Base-by-base conservation (phyloP, 2,329 filamentous ascomycete genomes). In the Talaromyces sp. region DNA sequence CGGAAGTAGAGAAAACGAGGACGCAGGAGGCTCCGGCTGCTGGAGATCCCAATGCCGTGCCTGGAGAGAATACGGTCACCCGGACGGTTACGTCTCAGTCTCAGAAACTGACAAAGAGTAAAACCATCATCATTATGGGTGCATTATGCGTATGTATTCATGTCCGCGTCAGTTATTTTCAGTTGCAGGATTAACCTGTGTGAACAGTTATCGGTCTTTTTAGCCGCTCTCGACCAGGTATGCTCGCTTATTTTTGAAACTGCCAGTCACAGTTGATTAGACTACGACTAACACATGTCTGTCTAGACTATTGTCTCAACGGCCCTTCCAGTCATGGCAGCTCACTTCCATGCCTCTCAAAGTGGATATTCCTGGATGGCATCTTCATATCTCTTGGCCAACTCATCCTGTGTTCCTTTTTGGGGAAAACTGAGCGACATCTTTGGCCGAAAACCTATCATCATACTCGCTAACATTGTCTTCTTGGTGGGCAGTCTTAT, bases 381-480 rank as follows among this genome's bases (percentile, higher is more conserved):
- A 17, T 77, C 75, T 15, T 73, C 76, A 9, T 78, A 76, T 63
- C 67, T 79, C 15, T 67, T 79, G 53, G 75, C 73, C 54, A 76
- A 78, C 63, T 73, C 78, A 21, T 69, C 76, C 13, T 74, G 80
- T 19, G 80, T 81, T 2, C 82, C 82, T 1, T 75, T 82, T 33
- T 86, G 83, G 82, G 83, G 83, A 21, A 86, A 86, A 65, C 72
- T 86, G 21, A 84, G 81, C 45, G 86, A 88, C 63, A 87, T 88
- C 59, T 88, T 82, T 73, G 85, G 86, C 2, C 77, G 86, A 40
- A 89, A 88, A 64, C 80, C 80, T 11, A 78, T 86, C 51, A 73
- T 88, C 31, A 72, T 88, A 13, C 64, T 80, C 2, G 84, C 84
- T 17, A 85, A 86, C 59, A 71, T 79, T 17, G 72, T 85, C 22